Evolutionary conservation across 176 grass and related monocot species (phyloP).

Genomic region (Pontederia crassipes): DNA sequence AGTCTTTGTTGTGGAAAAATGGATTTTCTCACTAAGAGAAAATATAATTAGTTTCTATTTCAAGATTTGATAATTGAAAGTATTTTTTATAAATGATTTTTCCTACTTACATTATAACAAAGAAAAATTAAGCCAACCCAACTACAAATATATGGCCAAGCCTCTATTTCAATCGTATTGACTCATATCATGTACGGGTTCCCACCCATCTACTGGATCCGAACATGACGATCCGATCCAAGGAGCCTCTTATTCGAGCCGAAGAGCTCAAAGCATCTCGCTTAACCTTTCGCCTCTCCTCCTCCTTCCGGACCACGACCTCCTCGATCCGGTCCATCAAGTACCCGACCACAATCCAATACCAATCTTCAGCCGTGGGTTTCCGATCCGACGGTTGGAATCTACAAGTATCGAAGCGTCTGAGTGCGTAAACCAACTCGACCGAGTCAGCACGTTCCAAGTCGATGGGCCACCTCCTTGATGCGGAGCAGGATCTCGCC

Average conservation of each 20-base stretch:
- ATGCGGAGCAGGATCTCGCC: conserved; percentile 41
- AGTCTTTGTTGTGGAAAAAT: too few species aligned
- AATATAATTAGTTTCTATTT: too few species aligned
- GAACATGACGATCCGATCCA: too few species aligned
- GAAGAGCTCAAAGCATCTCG: conserved; percentile 34
- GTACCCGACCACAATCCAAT: conserved; percentile 20
- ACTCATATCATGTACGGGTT: too few species aligned
- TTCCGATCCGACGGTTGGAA: conserved; percentile 40
- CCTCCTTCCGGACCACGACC: conserved; percentile 29
- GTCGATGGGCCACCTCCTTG: conserved; percentile 42
- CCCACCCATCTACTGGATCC: too few species aligned
- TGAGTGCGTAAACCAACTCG: conserved; percentile 56
- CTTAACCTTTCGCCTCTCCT: conserved; percentile 22
- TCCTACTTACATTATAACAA: too few species aligned
- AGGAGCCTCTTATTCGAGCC: conserved; percentile 14
- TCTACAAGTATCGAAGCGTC: conserved; percentile 28
- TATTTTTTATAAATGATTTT: too few species aligned
- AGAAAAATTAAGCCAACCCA: too few species aligned
- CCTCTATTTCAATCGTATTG: too few species aligned
- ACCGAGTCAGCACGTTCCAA: conserved; percentile 50
- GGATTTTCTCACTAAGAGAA: too few species aligned
- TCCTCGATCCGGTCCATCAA: conserved; percentile 34
- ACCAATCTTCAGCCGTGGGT: conserved; percentile 42
- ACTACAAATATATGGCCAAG: too few species aligned
- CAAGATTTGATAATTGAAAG: too few species aligned